Percentiles rank a stretch among this genome's conserved stretches.
phyloP scores from a whole-genome alignment of 148 eudicot genomes.

The Chenopodium quinoa region DNA sequence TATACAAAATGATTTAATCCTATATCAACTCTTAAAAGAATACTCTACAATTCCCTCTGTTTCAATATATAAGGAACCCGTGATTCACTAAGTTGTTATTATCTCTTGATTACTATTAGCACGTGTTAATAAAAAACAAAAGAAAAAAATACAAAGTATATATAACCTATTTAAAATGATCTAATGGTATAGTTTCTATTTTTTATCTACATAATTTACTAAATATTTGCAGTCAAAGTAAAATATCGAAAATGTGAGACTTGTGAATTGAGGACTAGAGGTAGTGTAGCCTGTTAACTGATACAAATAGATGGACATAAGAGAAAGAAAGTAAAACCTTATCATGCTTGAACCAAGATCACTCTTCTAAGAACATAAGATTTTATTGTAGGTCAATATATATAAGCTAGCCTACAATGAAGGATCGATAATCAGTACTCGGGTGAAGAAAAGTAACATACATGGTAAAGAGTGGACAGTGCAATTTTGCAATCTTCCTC shows the following conservation, averaged over 20 bases:
- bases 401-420: neutral
- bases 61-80: neutral
- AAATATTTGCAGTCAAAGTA: neutral
- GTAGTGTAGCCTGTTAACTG: neutral
- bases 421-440: neutral
- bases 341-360: neutral
- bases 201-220: neutral
- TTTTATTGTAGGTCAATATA: neutral
- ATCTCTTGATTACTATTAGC: neutral
- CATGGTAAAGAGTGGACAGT: slow-evolving; percentile 89
- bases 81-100: neutral
- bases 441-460: slow-evolving; percentile 31
- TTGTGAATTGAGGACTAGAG: neutral
- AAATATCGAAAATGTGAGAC: neutral
- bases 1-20: neutral
- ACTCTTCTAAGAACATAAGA: neutral
- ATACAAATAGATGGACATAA: neutral
- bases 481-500: slow-evolving; percentile 94
- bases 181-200: too few species aligned
- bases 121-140: neutral
- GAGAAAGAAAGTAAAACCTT: neutral
- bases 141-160: neutral
- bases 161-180: too few species aligned
- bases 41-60: neutral
- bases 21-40: neutral